Evolutionary conservation across 179 eudicot species (phyloP).

Genomic region (Dionaea muscipula): DNA sequence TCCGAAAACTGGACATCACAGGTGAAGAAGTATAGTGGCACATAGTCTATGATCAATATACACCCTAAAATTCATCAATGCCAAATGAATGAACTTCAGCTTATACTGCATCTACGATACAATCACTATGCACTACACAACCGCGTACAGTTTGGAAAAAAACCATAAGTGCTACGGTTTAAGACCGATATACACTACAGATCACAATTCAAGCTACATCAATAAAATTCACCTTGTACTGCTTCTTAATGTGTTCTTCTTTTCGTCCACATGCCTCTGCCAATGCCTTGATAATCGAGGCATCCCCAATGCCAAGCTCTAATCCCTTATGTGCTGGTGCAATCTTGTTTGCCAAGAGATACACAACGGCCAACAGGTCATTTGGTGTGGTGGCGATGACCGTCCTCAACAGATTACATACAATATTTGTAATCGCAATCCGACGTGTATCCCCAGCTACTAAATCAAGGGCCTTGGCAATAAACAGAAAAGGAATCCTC

Average conservation of each 20-base stretch:
- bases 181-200: too few relatives aligned
- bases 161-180: too few relatives aligned
- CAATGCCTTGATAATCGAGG: slow-evolving; percentile 71
- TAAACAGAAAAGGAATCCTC: slow-evolving; percentile 63
- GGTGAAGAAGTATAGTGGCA: too few relatives aligned
- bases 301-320: slow-evolving; percentile 91
- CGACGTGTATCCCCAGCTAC: slow-evolving; percentile 62
- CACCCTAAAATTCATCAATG: too few relatives aligned
- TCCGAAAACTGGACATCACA: too few relatives aligned
- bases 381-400: slow-evolving; percentile 62
- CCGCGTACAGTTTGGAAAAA: too few relatives aligned
- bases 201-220: neutral
- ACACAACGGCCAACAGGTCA: slow-evolving; percentile 62
- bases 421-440: slow-evolving; percentile 66
- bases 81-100: too few relatives aligned
- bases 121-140: neutral
- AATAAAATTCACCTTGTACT: slow-evolving; percentile 37
- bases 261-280: slow-evolving; percentile 78
- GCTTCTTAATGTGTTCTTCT: slow-evolving; percentile 45
- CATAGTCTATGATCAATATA: too few relatives aligned
- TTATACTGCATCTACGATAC: too few relatives aligned
- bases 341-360: slow-evolving; percentile 69
- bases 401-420: slow-evolving; percentile 79
- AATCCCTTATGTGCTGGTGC: slow-evolving; percentile 86
- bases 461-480: slow-evolving; percentile 57